Evolutionary conservation across 1,284 basidiomycete genomes (phyloP).

Genomic region (Puccinia novopanici): DNA sequence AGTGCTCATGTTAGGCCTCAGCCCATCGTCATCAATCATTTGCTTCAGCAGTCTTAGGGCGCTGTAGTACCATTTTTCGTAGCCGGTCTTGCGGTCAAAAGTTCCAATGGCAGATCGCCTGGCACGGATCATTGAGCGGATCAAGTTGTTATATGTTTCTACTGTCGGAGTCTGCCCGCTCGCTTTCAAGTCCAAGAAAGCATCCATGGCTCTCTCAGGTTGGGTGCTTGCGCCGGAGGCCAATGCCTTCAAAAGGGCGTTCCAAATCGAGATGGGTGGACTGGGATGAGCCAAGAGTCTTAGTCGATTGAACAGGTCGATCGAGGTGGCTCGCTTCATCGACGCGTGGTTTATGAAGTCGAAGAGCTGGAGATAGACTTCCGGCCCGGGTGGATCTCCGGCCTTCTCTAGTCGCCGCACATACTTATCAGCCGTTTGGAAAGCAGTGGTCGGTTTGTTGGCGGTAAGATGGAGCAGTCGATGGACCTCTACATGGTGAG

Average conservation of each 20-base stretch:
- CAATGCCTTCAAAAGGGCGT: constrained; percentile 44
- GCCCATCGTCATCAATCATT: constrained; percentile 49
- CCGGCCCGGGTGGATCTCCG: constrained; percentile 24
- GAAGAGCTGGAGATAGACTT: constrained; percentile 50
- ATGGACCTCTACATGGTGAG: constrained; percentile 40
- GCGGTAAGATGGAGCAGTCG: constrained; percentile 24
- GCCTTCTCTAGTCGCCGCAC: constrained; percentile 38
- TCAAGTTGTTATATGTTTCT: constrained; percentile 49
- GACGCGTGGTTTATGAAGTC: constrained; percentile 44
- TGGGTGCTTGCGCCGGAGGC: constrained; percentile 49
- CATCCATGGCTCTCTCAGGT: constrained; percentile 47
- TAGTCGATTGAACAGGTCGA: constrained; percentile 47
- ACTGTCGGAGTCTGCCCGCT: constrained; percentile 30
- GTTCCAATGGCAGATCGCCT: constrained; percentile 43
- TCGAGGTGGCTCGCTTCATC: constrained; percentile 31
- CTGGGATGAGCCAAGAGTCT: constrained; percentile 47
- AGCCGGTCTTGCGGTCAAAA: constrained; percentile 8
- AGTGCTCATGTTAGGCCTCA: constrained; percentile 38
- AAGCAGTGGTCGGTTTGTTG: not conserved
- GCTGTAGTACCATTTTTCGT: constrained; percentile 50
- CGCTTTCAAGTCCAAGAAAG: constrained; percentile 38
- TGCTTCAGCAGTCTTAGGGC: constrained; percentile 41
- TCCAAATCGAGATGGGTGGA: constrained; percentile 50
- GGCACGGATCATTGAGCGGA: constrained; percentile 47
- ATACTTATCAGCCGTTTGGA: constrained; percentile 40